Base-by-base conservation (phyloP, 2,329 filamentous ascomycete genomes). In the Capronia epimyces region DNA sequence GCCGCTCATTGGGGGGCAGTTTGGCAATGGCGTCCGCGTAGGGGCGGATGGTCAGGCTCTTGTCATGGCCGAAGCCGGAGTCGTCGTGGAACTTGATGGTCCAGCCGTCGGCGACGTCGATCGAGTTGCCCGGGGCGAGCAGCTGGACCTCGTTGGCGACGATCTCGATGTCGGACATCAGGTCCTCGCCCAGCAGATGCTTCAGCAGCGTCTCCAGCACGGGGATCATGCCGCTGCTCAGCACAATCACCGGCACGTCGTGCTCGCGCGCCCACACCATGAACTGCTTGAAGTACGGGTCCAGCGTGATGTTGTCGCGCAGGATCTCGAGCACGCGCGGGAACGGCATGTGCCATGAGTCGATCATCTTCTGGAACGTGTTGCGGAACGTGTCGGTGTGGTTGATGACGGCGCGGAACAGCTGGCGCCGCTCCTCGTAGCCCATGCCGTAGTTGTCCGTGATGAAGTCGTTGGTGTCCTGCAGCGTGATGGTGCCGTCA, bases 361-460 rank as follows among this genome's bases (percentile, higher is more conserved):
- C 86, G 70, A 98, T 84, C 91, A 97, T 96, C 60, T 87, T 83
- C 64, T 80, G 80, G 78, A 97, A 97, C 40, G 84, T 82, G 66
- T 94, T 87, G 46, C 42, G 45, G 39, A 59, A 56, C 7, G 16
- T 57, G 45, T 57, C 78, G 46, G 74, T 78, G 61, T 80, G 81
- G 48, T 82, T 73, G 42, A 97, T 82, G 32, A 94, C 86, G 60
- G 87, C 86, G 57, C 79, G 71, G 72, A 95, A 95, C 59, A 82
- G 81, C 66, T 83, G 71, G 50, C 78, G 78, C 57, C 93, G 88
- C 60, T 81, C 79, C 56, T 79, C 81, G 22, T 70, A 65, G 44
- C 93, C 93, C 66, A 84, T 95, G 56, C 93, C 93, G 55, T 96
- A 79, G 71, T 87, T 93, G 74, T 97, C 93, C 51, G 90, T 96